Evolutionary conservation across 1,284 basidiomycete species (phyloP), one percentile per base, ranked within the genome.

Genomic region (Irpex sp.): DNA sequence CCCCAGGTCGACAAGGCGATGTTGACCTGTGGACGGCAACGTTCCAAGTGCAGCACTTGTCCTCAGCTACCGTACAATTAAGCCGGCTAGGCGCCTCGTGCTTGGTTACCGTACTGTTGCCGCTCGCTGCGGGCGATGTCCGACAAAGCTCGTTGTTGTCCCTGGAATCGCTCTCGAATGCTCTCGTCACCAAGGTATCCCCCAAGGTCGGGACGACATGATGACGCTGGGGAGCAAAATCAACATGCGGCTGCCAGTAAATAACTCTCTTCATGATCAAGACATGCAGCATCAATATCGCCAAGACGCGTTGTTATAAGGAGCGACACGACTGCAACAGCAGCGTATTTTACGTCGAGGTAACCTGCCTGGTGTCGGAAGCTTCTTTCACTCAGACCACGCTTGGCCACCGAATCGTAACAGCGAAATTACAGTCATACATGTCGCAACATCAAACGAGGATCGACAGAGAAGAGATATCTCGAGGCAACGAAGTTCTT

Each of bases 1-100:
- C 44, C 52, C 31, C 26, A 26, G 38, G 65, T 66, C 65, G 65
- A 64, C 63, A 66, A 62, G 65, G 65, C 54, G 57, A 64, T 64
- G 55, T 48, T 55, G 26, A 48, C 38, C 61, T 48, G 15, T 52
- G 48, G 49, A 51, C 17, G 49, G 49, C 49, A 51, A 51, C 49
- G 49, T 51, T 51, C 40, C 40, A 44, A 44, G 40, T 15, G 49
- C 49, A 21, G 49, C 7, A 19, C 49, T 51, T 21, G 19, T 51
- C 49, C 56, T 44, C 57, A 54, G 56, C 64, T 58, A 58, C 59
- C 63, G 51, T 48, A 44, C 63, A 58, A 52, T 51, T 60, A 62
- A 48, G 34, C 54, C 54, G 31, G n/a, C 31, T 44, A 37, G 34
- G 11, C 54, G 54, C 54, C 54, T 21, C 34, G 9, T n/a, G 19